Percentiles rank a stretch among this genome's conserved stretches.
These are phyloP conservation scores for Alternaria sp. DNA, from an alignment of 2,329 filamentous ascomycete genomes.

Conservation along the genomic window DNA sequence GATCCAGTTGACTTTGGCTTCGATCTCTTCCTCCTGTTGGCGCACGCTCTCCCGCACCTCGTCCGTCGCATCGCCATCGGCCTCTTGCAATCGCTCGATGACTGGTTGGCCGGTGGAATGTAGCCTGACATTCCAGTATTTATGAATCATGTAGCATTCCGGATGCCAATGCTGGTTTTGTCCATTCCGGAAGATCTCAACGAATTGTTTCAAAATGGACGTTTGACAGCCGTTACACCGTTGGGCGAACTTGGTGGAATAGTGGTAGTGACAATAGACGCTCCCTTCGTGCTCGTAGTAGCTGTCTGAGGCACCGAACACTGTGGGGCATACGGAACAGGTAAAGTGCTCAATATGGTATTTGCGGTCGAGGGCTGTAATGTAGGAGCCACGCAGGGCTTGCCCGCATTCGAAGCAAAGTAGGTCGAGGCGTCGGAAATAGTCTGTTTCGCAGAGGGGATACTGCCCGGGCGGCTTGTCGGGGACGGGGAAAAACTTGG, in stretches of 20 bases:
- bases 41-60: slow-evolving; percentile 79
- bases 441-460: slow-evolving; percentile 95
- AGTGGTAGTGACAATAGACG: slow-evolving; percentile 98
- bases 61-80: slow-evolving; percentile 66
- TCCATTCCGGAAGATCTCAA: slow-evolving; percentile 97
- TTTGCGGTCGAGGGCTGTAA: slow-evolving; percentile 95
- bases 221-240: slow-evolving; percentile 96
- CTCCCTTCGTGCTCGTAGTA: slow-evolving; percentile 98
- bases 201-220: slow-evolving; percentile 97
- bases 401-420: slow-evolving; percentile 92
- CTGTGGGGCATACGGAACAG: slow-evolving; percentile 93
- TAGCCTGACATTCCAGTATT: slow-evolving; percentile 98
- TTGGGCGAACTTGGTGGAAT: slow-evolving; percentile 96
- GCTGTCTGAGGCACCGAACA: slow-evolving; percentile 98
- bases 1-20: slow-evolving; percentile 96
- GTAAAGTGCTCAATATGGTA: slow-evolving; percentile 99
- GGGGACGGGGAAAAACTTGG: slow-evolving; percentile 97
- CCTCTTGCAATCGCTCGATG: slow-evolving; percentile 44
- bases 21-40: slow-evolving; percentile 89
- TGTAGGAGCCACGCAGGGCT: slow-evolving; percentile 94
- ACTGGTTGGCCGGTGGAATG: slow-evolving; percentile 55
- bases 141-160: slow-evolving; percentile 99
- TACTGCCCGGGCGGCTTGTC: slow-evolving; percentile 90
- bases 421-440: slow-evolving; percentile 90
- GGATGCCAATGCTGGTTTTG: slow-evolving; percentile 99